Evolutionary conservation across 768 basidiomycete genomes (phyloP).

Genomic region (Mycena belliarum): DNA sequence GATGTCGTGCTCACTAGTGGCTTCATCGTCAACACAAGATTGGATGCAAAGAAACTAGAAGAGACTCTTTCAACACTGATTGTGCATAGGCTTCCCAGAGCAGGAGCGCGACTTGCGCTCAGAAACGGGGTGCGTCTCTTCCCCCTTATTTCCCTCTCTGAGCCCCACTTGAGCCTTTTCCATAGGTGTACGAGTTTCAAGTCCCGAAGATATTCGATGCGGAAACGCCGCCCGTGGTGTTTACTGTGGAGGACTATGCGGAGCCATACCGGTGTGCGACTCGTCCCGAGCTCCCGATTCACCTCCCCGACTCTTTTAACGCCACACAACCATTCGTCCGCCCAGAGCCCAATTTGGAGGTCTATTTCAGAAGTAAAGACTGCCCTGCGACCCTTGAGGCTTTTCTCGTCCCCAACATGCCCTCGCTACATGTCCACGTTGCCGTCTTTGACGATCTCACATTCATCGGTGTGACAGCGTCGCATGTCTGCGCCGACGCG

Average conservation of each 20-base stretch:
- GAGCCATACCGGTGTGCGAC: neutral
- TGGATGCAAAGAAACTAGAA: neutral
- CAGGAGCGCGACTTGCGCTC: neutral
- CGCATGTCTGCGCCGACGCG: slow-evolving; percentile 5
- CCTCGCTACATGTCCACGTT: slow-evolving; percentile 8
- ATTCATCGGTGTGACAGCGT: slow-evolving; percentile 4
- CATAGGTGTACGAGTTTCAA: neutral
- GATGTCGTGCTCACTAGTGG: neutral
- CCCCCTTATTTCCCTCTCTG: too few species aligned
- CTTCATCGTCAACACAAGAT: neutral
- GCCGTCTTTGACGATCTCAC: slow-evolving; percentile 13
- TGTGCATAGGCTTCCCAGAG: neutral
- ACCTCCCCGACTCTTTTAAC: neutral
- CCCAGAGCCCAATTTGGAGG: neutral
- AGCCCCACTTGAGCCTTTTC: neutral
- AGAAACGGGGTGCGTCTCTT: neutral
- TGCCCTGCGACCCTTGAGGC: neutral
- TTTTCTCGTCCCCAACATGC: slow-evolving; percentile 2
- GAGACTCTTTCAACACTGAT: neutral
- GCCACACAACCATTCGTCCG: neutral
- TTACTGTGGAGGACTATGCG: neutral
- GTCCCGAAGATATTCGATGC: neutral
- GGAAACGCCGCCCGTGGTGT: neutral
- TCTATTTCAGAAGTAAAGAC: neutral
- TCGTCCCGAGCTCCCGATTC: neutral